These are phyloP conservation scores for Lumnitzera racemosa DNA, from an alignment of 345 rosid species.

Conservation along the genomic window DNA sequence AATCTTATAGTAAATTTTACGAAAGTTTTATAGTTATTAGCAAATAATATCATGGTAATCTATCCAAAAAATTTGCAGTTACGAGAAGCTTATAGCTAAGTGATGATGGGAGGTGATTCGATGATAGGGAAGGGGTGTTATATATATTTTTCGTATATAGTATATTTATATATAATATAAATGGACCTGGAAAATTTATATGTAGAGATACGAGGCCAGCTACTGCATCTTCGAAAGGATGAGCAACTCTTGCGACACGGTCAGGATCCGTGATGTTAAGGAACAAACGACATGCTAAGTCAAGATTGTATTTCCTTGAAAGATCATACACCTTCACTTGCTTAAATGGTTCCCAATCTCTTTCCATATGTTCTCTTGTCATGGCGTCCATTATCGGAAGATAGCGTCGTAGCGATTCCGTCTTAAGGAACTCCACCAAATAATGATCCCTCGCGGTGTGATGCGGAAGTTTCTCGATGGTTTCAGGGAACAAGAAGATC, in stretches of 20 bases:
- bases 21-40: no score
- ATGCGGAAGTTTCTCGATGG: no score
- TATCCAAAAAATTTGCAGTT: no score
- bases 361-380: conserved; percentile 3
- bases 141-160: no score
- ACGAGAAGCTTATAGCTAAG: no score
- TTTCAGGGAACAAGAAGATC: no score
- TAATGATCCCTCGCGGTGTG: neutral
- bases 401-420: conserved; percentile 5
- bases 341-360: neutral
- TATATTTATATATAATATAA: no score
- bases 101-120: no score
- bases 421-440: neutral
- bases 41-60: no score
- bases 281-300: conserved; percentile 8
- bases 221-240: neutral
- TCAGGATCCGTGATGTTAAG: conserved; percentile 4
- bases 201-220: conserved; percentile 5
- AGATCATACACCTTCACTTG: conserved; percentile 7
- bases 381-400: conserved; percentile 14
- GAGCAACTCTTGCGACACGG: neutral
- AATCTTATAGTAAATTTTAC: no score
- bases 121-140: no score
- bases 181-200: conserved; percentile 8
- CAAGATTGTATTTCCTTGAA: conserved; percentile 4